These are phyloP conservation scores for Ploettnerulaceae sp. DNA, from an alignment of 2,329 filamentous ascomycete genomes.

Conservation along the genomic window DNA sequence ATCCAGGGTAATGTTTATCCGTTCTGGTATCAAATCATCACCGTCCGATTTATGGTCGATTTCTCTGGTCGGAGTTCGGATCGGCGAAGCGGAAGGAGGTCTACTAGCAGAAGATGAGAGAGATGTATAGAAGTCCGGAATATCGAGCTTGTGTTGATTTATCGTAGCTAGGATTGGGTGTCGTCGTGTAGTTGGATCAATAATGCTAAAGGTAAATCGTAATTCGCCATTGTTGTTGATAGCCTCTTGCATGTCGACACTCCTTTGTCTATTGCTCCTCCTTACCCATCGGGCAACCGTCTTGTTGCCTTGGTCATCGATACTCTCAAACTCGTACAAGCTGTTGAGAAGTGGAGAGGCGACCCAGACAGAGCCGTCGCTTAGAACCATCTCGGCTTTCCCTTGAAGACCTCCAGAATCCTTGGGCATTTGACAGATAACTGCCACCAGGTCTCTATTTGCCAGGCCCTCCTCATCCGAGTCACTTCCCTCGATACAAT, in stretches of 20 bases:
- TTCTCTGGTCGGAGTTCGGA: constrained; percentile 14
- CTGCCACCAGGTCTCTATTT: constrained; percentile 56
- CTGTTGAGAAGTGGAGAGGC: constrained; percentile 49
- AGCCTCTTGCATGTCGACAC: constrained; percentile 25
- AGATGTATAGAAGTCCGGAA: constrained; percentile 63
- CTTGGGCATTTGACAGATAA: constrained; percentile 58
- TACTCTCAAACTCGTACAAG: constrained; percentile 59
- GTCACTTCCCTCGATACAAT: constrained; percentile 49
- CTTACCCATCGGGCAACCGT: constrained; percentile 67
- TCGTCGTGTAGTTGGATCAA: constrained; percentile 61
- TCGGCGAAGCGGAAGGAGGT: constrained; percentile 36
- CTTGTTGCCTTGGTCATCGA: constrained; percentile 49
- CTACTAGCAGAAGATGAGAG: constrained; percentile 47
- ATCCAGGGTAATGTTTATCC: constrained; percentile 38
- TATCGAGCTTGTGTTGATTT: constrained; percentile 57
- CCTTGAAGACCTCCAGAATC: constrained; percentile 42
- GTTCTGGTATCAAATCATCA: constrained; percentile 27
- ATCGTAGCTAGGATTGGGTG: constrained; percentile 72
- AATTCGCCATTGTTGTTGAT: constrained; percentile 37
- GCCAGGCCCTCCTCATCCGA: constrained; percentile 47
- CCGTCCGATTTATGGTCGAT: constrained; percentile 5
- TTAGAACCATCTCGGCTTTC: constrained; percentile 58
- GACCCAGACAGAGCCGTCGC: constrained; percentile 56
- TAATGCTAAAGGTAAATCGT: constrained; percentile 72
- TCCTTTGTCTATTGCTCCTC: constrained; percentile 38